These are phyloP conservation scores for Athelia psychrophila DNA, from an alignment of 1,284 basidiomycete genomes.

Conservation along the genomic window DNA sequence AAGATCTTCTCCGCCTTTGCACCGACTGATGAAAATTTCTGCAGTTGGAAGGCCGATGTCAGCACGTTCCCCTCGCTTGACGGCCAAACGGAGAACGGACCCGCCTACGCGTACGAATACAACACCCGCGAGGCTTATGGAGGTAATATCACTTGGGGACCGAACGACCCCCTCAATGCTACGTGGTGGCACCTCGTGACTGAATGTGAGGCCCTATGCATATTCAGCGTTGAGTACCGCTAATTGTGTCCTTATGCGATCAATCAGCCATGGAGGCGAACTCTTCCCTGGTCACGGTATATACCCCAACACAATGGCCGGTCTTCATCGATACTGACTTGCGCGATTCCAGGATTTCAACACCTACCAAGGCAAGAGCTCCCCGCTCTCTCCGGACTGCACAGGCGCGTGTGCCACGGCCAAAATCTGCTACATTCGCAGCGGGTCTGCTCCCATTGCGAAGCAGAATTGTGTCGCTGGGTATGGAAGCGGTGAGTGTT, in stretches of 20 bases:
- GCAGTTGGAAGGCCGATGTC: conserved; percentile 34
- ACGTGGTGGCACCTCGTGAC: conserved; percentile 51
- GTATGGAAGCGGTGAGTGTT: too few species aligned
- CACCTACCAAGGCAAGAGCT: conserved; percentile 70
- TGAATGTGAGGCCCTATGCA: conserved; percentile 24
- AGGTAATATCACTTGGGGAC: conserved; percentile 35
- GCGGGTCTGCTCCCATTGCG: conserved; percentile 60
- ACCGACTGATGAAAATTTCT: not conserved
- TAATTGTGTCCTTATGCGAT: not conserved
- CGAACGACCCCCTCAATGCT: conserved; percentile 42
- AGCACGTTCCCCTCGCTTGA: conserved; percentile 31
- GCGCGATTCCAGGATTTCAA: conserved; percentile 52
- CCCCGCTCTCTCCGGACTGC: conserved; percentile 53
- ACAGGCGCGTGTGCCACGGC: conserved; percentile 58
- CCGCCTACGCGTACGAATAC: conserved; percentile 41
- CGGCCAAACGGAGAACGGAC: conserved; percentile 31
- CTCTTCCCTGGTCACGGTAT: not conserved
- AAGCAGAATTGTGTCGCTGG: conserved; percentile 47
- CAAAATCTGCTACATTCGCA: conserved; percentile 80
- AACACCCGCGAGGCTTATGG: conserved; percentile 40
- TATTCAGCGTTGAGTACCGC: not conserved
- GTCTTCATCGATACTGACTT: too few species aligned
- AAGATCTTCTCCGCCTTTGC: not conserved
- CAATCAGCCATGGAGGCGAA: conserved; percentile 2
- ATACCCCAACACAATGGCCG: too few species aligned